Evolutionary conservation across 2,329 filamentous ascomycete species (phyloP).

Genomic region (Trichoderma guizhouense): DNA sequence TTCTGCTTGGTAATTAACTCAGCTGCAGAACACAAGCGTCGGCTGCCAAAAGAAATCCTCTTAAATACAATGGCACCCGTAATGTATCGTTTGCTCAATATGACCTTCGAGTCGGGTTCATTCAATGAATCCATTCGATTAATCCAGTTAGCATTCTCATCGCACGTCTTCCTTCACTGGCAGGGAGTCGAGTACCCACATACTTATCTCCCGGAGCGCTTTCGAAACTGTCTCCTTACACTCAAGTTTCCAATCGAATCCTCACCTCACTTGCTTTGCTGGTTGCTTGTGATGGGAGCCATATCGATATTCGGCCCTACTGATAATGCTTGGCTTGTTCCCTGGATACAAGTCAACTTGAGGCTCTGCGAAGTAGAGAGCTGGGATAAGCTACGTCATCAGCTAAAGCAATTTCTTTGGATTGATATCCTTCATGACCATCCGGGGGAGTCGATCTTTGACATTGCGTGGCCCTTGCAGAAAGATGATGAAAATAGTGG

Average conservation of each 20-base stretch:
- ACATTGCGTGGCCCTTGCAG: background rate
- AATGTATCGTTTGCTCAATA: background rate
- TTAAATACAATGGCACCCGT: background rate
- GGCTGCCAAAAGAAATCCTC: background rate
- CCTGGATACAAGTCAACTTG: background rate
- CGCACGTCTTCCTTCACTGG: background rate
- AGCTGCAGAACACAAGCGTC: background rate
- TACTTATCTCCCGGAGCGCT: background rate
- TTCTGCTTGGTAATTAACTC: background rate
- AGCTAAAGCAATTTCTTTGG: background rate
- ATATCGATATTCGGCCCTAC: background rate
- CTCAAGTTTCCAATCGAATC: background rate
- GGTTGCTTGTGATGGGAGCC: background rate
- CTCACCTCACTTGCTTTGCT: background rate
- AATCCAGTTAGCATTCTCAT: background rate
- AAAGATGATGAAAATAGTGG: background rate
- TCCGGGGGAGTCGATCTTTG: background rate
- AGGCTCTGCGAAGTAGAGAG: background rate
- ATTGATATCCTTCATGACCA: background rate
- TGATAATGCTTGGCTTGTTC: background rate
- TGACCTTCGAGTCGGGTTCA: background rate
- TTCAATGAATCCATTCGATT: background rate
- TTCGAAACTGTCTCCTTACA: background rate
- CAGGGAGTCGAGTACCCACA: background rate
- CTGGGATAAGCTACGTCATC: background rate